Conservation (phyloP, 352 stramenopile genomes). For the Phytophthora pistaciae region DNA sequence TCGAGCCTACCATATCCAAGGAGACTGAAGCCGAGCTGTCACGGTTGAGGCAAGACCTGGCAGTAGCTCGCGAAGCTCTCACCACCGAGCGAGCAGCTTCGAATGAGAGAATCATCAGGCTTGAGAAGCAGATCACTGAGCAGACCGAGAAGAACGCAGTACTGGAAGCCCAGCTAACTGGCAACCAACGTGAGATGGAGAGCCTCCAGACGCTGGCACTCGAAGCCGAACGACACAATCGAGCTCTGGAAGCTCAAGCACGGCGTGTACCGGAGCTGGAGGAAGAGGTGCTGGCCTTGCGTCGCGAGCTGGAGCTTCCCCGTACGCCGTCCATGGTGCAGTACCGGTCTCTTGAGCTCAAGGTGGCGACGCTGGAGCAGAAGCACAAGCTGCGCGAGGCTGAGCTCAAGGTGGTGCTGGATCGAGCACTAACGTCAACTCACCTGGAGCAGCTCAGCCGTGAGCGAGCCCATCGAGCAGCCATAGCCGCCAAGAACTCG, state of each 20-base stretch:
- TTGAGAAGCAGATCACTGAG: slow-evolving; percentile 44
- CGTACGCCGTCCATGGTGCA: slow-evolving; percentile 84
- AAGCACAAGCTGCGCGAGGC: slow-evolving; percentile 81
- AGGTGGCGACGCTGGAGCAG: slow-evolving; percentile 79
- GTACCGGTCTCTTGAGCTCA: slow-evolving; percentile 76
- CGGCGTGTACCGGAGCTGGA: slow-evolving; percentile 58
- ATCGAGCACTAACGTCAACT: slow-evolving; percentile 69
- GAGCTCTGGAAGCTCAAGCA: slow-evolving; percentile 38
- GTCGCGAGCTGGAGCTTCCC: slow-evolving; percentile 56
- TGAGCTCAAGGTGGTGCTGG: slow-evolving; percentile 78
- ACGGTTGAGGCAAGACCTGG: slow-evolving; percentile 21
- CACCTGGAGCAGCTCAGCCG: slow-evolving; percentile 70
- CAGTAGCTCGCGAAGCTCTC: slow-evolving; percentile 9
- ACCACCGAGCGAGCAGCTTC: slow-evolving; percentile 14
- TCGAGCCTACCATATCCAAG: slow-evolving; percentile 9
- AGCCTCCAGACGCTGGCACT: slow-evolving; percentile 37
- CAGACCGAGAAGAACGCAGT: slow-evolving; percentile 24
- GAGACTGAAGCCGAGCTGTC: slow-evolving; percentile 27
- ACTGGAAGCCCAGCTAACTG: slow-evolving; percentile 37
- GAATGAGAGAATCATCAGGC: slow-evolving; percentile 8
- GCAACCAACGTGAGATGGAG: slow-evolving; percentile 44
- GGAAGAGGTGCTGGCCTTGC: slow-evolving; percentile 55
- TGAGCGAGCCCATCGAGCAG: slow-evolving; percentile 63
- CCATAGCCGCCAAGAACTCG: slow-evolving; percentile 77
- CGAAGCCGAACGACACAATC: slow-evolving; percentile 40